These are phyloP conservation scores for Angomonas ambiguus DNA, from an alignment of 208 protist genomes.

Conservation along the genomic window DNA sequence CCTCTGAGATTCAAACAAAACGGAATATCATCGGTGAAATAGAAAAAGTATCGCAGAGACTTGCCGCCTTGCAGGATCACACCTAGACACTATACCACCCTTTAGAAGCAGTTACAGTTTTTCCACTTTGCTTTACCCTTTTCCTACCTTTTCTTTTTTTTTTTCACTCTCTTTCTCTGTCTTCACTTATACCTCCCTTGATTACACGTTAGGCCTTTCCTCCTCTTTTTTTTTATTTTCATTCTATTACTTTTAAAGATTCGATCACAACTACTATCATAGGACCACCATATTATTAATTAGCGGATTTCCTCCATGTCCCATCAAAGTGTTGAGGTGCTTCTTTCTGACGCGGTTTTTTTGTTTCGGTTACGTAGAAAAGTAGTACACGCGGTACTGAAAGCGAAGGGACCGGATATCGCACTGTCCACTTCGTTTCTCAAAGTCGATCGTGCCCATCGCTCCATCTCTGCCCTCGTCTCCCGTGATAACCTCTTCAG, in stretches of 20 bases:
- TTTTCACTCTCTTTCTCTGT: conserved; percentile 1
- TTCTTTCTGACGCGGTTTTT: conserved; percentile 4
- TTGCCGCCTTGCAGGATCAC: not conserved
- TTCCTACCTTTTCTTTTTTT: not conserved
- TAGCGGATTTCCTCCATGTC: not conserved
- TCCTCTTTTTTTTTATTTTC: not conserved
- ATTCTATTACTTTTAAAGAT: not conserved
- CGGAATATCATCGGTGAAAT: not conserved
- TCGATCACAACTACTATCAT: too few relatives aligned
- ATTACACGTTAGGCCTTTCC: too few relatives aligned
- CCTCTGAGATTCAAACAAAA: not conserved
- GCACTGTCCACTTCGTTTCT: conserved; percentile 17
- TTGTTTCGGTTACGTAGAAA: conserved; percentile 5
- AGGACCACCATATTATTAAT: too few relatives aligned
- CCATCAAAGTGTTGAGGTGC: not conserved
- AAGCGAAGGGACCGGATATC: not conserved
- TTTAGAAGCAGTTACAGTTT: too few relatives aligned
- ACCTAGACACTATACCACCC: too few relatives aligned
- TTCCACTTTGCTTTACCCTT: not conserved
- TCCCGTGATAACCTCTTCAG: conserved; percentile 13
- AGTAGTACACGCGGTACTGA: not conserved
- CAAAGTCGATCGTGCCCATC: conserved; percentile 21
- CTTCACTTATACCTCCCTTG: too few relatives aligned
- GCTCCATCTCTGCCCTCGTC: conserved; percentile 6
- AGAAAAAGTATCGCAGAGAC: not conserved